phyloP scores from a whole-genome alignment of 2,329 filamentous ascomycete genomes.

The Xylaria arbuscula region DNA sequence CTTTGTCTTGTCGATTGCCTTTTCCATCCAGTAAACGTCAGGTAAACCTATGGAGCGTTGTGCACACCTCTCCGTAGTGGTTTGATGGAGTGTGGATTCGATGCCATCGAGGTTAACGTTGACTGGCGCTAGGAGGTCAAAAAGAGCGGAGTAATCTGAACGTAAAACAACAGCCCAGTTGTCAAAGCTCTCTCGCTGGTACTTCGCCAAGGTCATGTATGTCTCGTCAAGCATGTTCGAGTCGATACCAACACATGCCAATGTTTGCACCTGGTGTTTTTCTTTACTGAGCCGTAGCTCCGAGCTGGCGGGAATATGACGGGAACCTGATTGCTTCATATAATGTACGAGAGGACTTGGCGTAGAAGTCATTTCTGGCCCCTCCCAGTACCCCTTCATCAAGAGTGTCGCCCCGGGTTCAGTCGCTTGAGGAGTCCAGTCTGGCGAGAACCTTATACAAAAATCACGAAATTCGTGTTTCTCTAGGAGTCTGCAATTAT shows the following conservation, averaged over 20 bases:
- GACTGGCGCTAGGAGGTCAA: constrained; percentile 35
- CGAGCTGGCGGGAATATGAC: background rate
- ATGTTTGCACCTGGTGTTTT: constrained; percentile 18
- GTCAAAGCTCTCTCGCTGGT: constrained; percentile 1
- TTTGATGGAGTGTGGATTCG: constrained; percentile 6
- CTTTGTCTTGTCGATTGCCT: background rate
- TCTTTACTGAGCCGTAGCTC: constrained; percentile 5
- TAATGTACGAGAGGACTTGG: background rate
- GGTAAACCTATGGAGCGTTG: constrained; percentile 18
- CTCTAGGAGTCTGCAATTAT: constrained; percentile 46
- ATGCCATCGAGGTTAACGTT: constrained; percentile 32
- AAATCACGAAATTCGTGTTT: constrained; percentile 50
- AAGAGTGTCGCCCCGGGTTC: background rate
- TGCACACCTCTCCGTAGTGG: background rate
- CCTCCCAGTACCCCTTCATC: constrained; percentile 31
- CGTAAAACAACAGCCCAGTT: constrained; percentile 32
- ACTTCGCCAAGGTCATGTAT: constrained; percentile 32
- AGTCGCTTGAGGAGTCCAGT: constrained; percentile 27
- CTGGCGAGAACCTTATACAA: constrained; percentile 37
- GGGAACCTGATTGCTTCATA: constrained; percentile 17
- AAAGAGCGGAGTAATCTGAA: constrained; percentile 36
- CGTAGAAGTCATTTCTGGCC: background rate
- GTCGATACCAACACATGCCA: constrained; percentile 30
- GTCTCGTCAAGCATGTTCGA: constrained; percentile 25
- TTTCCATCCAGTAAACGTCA: constrained; percentile 36